Evolutionary conservation across 495 filamentous ascomycete species (phyloP).

Genomic region (Hapsidospora chrysogenum): DNA sequence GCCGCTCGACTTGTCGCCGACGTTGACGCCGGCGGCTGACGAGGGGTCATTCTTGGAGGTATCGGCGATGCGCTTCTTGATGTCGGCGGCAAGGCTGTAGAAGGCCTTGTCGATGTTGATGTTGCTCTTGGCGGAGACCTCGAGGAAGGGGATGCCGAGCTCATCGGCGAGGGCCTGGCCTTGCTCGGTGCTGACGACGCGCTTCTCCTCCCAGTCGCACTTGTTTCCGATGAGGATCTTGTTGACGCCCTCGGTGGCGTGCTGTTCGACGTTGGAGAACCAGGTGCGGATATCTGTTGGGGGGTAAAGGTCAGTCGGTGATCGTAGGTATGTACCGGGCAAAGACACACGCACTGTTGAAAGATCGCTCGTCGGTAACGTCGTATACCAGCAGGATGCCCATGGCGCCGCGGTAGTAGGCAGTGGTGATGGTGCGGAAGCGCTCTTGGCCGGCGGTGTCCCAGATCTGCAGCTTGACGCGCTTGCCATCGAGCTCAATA

Average conservation of each 20-base stretch:
- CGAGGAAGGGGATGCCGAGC: slow-evolving; percentile 94
- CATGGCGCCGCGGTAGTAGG: slow-evolving; percentile 97
- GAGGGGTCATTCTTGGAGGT: slow-evolving; percentile 63
- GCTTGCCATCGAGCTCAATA: slow-evolving; percentile 94
- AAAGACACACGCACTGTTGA: slow-evolving; percentile 62
- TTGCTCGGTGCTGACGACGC: slow-evolving; percentile 79
- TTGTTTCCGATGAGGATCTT: slow-evolving; percentile 99
- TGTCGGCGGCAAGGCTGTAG: slow-evolving; percentile 85
- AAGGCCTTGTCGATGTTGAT: slow-evolving; percentile 99
- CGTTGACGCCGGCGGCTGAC: slow-evolving; percentile 49
- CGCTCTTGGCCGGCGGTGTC: slow-evolving; percentile 96
- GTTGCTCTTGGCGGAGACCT: slow-evolving; percentile 96
- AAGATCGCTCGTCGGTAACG: slow-evolving; percentile 92
- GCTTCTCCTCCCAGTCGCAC: slow-evolving; percentile 99
- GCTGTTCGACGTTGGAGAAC: slow-evolving; percentile 98
- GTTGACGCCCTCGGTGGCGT: slow-evolving; percentile 97
- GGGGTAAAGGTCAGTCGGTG: background rate
- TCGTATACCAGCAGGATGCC: slow-evolving; percentile 97
- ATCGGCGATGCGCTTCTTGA: slow-evolving; percentile 90
- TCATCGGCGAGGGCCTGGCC: slow-evolving; percentile 90
- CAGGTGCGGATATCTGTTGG: slow-evolving; percentile 85
- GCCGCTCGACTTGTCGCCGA: slow-evolving; percentile 43
- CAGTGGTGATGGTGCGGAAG: slow-evolving; percentile 96
- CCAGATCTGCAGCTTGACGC: slow-evolving; percentile 98
- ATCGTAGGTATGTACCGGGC: too few relatives aligned